Evolutionary conservation across 306 rosid genomes (phyloP), one percentile per base, ranked within the genome.

Genomic region (Cicer cuneatum): DNA sequence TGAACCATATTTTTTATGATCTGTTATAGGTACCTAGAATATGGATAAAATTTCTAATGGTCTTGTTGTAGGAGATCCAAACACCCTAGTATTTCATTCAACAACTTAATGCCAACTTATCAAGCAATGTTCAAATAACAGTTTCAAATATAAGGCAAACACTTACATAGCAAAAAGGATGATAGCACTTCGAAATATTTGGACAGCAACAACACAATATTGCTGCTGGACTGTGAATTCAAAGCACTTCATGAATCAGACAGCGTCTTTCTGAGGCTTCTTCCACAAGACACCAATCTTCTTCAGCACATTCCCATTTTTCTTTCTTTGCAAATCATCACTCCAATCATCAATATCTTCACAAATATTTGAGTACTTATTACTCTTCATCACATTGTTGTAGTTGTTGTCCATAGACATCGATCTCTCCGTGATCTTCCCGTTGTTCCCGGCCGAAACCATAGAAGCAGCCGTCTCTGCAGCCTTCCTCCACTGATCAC

Each of bases 401-500:
- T 85, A 90, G 88, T 43, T 87, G 86, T 82, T 84, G 77, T 94
- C 96, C 83, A 92, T 76, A 33, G 97, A 90, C 62, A 80, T 79
- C 2, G 89, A 87, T 51, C 93, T 87, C 59, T 94, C 96, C 42
- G 83, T 63, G 59, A 94, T 47, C 74, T 85, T 90, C 59, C 94
- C 96, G 5, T 88, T 86, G 49, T 83, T 87, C 70, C 93, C 96
- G 0, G 87, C 83, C 21, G 99, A 88, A 41, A 95, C 84, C 82
- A 92, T 87, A 35, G 98, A 72, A 7, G 96, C 92, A 42, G 99
- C 99, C 1, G 99, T 88, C 63, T 95, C 99, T 1, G 99, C 99
- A 4, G 99, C 99, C 60, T 95, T 95, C 75, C 99, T 92, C 99
- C 98, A 95, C 78, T 95, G 99, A 77, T 90, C 96, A 15, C 93